Percentiles rank a stretch among this genome's conserved stretches.
These are phyloP conservation scores for Tuber calosporum DNA, from an alignment of 495 filamentous ascomycete species.

Conservation along the genomic window DNA sequence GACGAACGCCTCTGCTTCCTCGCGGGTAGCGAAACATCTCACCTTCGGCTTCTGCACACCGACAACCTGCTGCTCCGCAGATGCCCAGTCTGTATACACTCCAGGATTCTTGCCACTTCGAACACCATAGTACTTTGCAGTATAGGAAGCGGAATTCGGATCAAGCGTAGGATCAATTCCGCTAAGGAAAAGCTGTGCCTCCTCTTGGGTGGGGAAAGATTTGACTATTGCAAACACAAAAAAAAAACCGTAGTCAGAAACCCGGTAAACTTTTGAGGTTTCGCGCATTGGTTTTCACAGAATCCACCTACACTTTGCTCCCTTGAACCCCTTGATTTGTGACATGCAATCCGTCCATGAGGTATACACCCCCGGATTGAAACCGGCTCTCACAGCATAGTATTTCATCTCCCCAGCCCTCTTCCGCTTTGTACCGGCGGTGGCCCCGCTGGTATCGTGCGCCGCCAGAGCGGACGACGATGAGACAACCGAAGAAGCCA, in stretches of 20 bases:
- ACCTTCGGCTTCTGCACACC: conserved; percentile 67
- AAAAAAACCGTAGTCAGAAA: conserved; percentile 20
- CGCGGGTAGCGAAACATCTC: conserved; percentile 66
- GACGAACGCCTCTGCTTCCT: conserved; percentile 72
- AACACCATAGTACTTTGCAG: conserved; percentile 73
- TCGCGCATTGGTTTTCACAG: conserved; percentile 5
- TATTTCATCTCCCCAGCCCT: conserved; percentile 58
- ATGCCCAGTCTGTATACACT: conserved; percentile 82
- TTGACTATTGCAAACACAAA: conserved; percentile 55
- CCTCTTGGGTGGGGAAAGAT: conserved; percentile 65
- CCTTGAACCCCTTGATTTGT: conserved; percentile 78
- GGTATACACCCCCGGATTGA: conserved; percentile 77
- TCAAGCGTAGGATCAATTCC: conserved; percentile 50
- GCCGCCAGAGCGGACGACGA: conserved; percentile 20
- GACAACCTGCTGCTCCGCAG: conserved; percentile 65
- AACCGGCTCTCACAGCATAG: conserved; percentile 77
- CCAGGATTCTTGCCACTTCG: conserved; percentile 72
- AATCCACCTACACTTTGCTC: conserved; percentile 62
- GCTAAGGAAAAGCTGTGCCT: conserved; percentile 69
- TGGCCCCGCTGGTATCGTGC: neutral
- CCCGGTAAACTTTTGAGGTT: conserved; percentile 7
- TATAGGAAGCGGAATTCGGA: conserved; percentile 41
- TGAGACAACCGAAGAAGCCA: conserved; percentile 30
- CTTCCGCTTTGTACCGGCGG: conserved; percentile 55
- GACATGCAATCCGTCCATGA: conserved; percentile 72